Evolutionary conservation across 495 filamentous ascomycete genomes (phyloP), one percentile per base, ranked within the genome.

Genomic region (Daldinia childiae): DNA sequence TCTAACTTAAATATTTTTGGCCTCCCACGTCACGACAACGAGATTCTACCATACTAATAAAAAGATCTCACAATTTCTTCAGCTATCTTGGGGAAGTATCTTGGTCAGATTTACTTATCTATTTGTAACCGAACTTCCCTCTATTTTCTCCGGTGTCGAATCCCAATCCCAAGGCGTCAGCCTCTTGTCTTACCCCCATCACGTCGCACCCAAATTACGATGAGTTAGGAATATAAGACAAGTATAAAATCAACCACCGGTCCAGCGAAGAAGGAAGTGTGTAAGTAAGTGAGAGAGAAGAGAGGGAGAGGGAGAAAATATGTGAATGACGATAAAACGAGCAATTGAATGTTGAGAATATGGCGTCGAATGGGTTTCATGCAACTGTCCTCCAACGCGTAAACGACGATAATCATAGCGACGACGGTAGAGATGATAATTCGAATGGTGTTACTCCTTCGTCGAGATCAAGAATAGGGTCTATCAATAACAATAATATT

Each of bases 321-420:
- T 56, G 27, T n/a, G 27, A 24, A 32, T 27, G 7, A 43, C 30
- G 52, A 24, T 11, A 19, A 45, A 64, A 24, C 43, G 24, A 38
- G 24, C 59, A 62, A 71, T 34, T 8, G 32, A 59, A 56, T 11
- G 12, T 51, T 52, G 39, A 15, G n/a, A 76, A 30, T 67, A 82
- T 82, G 80, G 81, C 83, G 32, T 68, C 73, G 4, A 75, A 78
- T 61, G 76, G 78, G 54, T 85, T 83, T 74, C 77, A 74, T 62
- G 82, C 83, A 71, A 83, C 79, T 14, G 80, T 83, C 72, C 76
- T 84, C 76, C 81, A 83, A 72, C 79, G 79, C 24, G 76, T 80
- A 55, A 72, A 79, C 52, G 77, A 80, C 54, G 77, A 80, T 71
- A 78, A 77, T 71, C 79, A 82, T 54, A 72, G 77, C 36, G 79